phyloP scores from a whole-genome alignment of 371 early-diverging fungal species.

The Rhizopus sp. region DNA sequence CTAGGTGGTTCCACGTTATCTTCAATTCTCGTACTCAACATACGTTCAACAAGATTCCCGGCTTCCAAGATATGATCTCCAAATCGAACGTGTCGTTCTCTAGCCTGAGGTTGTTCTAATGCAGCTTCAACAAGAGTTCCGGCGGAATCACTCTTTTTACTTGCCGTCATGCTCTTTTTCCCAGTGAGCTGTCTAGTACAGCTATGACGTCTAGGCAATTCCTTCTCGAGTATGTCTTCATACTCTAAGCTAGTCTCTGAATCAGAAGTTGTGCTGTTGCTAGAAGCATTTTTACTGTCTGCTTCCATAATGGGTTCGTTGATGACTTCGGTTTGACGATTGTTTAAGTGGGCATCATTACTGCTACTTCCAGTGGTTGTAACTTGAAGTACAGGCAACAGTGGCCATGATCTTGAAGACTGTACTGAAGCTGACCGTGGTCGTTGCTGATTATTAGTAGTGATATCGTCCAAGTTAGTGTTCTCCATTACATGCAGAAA shows the following conservation, averaged over 20 bases:
- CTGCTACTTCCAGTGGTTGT: constrained; percentile 7
- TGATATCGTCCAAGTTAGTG: background rate
- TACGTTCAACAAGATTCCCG: constrained; percentile 41
- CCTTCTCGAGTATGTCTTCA: background rate
- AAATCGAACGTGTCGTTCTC: constrained; percentile 48
- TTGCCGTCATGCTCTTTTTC: background rate
- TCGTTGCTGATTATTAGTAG: background rate
- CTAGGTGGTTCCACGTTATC: background rate
- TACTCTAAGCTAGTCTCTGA: background rate
- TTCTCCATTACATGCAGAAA: too few species aligned
- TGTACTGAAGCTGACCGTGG: constrained; percentile 14
- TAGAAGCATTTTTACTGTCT: too few species aligned
- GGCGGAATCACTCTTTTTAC: constrained; percentile 2
- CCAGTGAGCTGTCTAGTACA: background rate
- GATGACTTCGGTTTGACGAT: background rate
- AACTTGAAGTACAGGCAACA: constrained; percentile 12
- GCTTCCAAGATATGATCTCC: constrained; percentile 50
- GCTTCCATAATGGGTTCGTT: background rate
- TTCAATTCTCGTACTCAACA: constrained; percentile 29
- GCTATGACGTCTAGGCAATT: background rate
- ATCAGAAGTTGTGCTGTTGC: background rate
- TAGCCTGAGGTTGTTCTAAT: constrained; percentile 42
- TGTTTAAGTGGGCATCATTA: background rate
- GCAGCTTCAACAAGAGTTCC: constrained; percentile 45
- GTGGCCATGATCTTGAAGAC: constrained; percentile 19